Evolutionary conservation across 2,329 filamentous ascomycete genomes (phyloP).

Genomic region (Aspergillus aculeatinus): DNA sequence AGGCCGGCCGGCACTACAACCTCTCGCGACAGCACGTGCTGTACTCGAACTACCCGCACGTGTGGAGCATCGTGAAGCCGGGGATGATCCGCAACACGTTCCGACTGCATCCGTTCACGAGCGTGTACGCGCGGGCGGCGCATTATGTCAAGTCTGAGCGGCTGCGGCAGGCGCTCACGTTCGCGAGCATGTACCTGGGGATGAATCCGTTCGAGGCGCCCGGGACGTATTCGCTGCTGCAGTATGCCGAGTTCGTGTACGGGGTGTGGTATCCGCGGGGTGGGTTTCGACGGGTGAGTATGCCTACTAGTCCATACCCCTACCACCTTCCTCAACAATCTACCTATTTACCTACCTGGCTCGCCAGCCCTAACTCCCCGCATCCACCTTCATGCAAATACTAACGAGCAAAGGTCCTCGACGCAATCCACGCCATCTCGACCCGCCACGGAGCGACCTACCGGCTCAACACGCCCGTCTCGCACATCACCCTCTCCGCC

Average conservation of each 20-base stretch:
- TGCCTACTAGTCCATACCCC: slow-evolving; percentile 19
- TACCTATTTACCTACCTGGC: no score
- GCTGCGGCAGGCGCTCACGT: slow-evolving; percentile 69
- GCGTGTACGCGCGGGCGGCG: slow-evolving; percentile 64
- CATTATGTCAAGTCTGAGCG: slow-evolving; percentile 70
- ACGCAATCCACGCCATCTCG: slow-evolving; percentile 63
- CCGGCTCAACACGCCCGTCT: slow-evolving; percentile 59
- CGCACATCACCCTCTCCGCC: slow-evolving; percentile 53
- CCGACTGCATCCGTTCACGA: slow-evolving; percentile 67
- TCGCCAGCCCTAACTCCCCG: no score
- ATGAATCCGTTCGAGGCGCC: slow-evolving; percentile 77
- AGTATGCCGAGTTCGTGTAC: slow-evolving; percentile 73
- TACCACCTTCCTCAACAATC: slow-evolving; percentile 13
- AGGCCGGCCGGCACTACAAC: slow-evolving; percentile 70
- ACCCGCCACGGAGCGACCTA: slow-evolving; percentile 63
- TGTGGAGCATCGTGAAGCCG: slow-evolving; percentile 58
- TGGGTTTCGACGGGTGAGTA: slow-evolving; percentile 57
- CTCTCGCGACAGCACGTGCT: slow-evolving; percentile 65
- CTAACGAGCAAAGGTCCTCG: slow-evolving; percentile 49
- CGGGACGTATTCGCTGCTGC: slow-evolving; percentile 69
- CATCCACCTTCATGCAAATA: background rate
- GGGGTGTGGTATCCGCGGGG: slow-evolving; percentile 69
- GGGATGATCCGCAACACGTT: slow-evolving; percentile 60
- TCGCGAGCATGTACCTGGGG: slow-evolving; percentile 80
- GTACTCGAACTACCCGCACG: slow-evolving; percentile 63